A percentile compares a stretch with the other conserved stretches of the same genome.
These are phyloP conservation scores for Trichoderma asperelloides DNA, from an alignment of 495 filamentous ascomycete species.

Conservation along the genomic window DNA sequence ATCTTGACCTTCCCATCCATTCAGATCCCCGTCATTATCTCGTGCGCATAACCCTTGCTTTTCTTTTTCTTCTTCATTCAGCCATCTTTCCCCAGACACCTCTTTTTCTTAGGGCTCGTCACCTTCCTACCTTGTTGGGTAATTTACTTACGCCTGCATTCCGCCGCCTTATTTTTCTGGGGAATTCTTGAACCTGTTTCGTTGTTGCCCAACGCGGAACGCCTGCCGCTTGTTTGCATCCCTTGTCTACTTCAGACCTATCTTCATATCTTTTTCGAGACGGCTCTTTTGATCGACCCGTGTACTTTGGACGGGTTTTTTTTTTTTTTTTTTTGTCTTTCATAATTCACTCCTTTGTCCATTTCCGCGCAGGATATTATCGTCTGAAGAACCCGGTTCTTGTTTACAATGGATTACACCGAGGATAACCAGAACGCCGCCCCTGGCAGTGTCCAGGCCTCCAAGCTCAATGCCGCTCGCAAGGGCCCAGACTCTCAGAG, in stretches of 20 bases:
- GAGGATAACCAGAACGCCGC: constrained; percentile 68
- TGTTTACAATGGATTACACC: constrained; percentile 47
- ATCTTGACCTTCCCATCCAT: constrained; percentile 1
- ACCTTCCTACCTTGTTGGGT: background rate
- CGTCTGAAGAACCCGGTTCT: background rate
- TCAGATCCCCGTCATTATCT: background rate
- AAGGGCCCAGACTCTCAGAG: constrained; percentile 57
- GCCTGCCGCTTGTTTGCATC: constrained; percentile 10
- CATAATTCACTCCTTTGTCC: constrained; percentile 7
- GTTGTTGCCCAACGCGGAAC: constrained; percentile 5
- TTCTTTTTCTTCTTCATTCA: background rate
- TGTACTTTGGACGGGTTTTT: background rate
- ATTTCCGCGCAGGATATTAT: background rate
- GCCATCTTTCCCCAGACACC: background rate
- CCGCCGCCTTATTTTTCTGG: background rate
- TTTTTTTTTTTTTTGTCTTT: background rate
- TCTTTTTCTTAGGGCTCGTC: background rate
- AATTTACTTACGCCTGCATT: background rate
- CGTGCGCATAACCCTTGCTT: background rate
- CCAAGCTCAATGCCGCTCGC: constrained; percentile 50
- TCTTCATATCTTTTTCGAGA: background rate
- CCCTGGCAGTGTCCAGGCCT: constrained; percentile 43
- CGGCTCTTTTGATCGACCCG: background rate
- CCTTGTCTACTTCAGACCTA: background rate
- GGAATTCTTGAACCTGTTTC: background rate